Conservation (phyloP, 2,329 filamentous ascomycete species). For the Chalaropsis ovoidea region DNA sequence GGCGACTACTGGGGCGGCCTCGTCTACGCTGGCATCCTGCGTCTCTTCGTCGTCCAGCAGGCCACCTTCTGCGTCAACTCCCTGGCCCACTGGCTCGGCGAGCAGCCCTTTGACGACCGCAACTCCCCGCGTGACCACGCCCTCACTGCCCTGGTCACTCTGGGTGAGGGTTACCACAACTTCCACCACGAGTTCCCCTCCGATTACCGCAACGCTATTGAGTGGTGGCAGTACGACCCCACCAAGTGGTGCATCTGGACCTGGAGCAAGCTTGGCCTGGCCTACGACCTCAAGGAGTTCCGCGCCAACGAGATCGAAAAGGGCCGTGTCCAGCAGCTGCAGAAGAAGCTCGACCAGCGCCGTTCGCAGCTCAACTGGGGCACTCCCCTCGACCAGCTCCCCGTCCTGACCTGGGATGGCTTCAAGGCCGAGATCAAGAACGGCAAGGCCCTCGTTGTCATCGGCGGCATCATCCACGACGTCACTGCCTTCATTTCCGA, state of each 20-base stretch:
- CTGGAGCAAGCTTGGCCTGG: slow-evolving; percentile 76
- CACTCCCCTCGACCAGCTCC: slow-evolving; percentile 71
- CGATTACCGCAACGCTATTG: slow-evolving; percentile 83
- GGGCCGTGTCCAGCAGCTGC: slow-evolving; percentile 74
- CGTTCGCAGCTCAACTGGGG: slow-evolving; percentile 77
- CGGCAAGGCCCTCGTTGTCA: slow-evolving; percentile 63
- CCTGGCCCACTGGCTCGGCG: slow-evolving; percentile 79
- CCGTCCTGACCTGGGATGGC: slow-evolving; percentile 78
- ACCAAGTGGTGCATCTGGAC: slow-evolving; percentile 83
- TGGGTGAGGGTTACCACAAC: slow-evolving; percentile 88
- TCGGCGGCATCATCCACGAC: slow-evolving; percentile 80
- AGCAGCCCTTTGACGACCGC: slow-evolving; percentile 86
- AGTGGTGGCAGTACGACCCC: slow-evolving; percentile 85
- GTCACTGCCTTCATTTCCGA: slow-evolving; percentile 76
- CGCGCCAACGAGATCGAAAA: slow-evolving; percentile 86
- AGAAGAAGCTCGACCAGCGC: slow-evolving; percentile 90
- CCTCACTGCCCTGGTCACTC: slow-evolving; percentile 73
- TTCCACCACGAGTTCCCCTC: slow-evolving; percentile 93
- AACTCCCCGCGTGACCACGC: slow-evolving; percentile 84
- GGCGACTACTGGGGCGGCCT: slow-evolving; percentile 73
- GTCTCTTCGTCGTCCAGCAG: slow-evolving; percentile 84
- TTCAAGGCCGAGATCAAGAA: slow-evolving; percentile 69
- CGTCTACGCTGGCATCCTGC: slow-evolving; percentile 74
- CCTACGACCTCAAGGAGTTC: slow-evolving; percentile 84
- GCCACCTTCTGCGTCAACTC: slow-evolving; percentile 92